Percentiles rank a stretch among this genome's conserved stretches.
Evolutionary conservation across 768 basidiomycete genomes (phyloP).

Genomic region (Mycena venus): DNA sequence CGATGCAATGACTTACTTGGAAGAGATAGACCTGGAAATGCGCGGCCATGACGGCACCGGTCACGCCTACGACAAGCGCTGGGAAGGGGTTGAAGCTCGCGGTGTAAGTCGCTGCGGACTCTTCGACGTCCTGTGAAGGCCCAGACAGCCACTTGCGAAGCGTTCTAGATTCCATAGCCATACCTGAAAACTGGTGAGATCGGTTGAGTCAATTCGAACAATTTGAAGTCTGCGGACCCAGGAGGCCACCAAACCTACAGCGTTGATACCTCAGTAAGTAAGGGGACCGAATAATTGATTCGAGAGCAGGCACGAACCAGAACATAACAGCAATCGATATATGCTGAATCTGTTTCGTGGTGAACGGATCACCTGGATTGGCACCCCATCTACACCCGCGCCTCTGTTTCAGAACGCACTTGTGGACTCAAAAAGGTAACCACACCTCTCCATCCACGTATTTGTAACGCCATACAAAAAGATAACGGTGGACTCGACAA

Average conservation of each 20-base stretch:
- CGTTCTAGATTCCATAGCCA: constrained; percentile 86
- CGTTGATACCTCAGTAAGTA: too few relatives aligned
- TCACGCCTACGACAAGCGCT: constrained; percentile 93
- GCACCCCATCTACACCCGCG: constrained; percentile 78
- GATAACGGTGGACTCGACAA: constrained; percentile 84
- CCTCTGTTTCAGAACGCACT: not conserved
- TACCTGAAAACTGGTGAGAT: constrained; percentile 44
- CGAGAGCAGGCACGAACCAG: constrained; percentile 47
- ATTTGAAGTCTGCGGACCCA: constrained; percentile 57
- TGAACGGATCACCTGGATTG: constrained; percentile 82
- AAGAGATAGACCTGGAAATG: constrained; percentile 93
- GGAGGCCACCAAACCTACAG: constrained; percentile 84
- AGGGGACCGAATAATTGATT: too few relatives aligned
- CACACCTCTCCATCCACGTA: constrained; percentile 93
- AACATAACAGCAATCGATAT: constrained; percentile 97
- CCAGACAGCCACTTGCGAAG: constrained; percentile 82
- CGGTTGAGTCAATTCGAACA: not conserved
- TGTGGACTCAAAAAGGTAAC: too few relatives aligned
- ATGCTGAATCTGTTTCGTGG: constrained; percentile 94
- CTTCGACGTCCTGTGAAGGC: constrained; percentile 61
- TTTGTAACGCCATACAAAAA: constrained; percentile 92
- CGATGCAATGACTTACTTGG: constrained; percentile 60
- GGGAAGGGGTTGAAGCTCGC: constrained; percentile 93
- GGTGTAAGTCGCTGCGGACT: constrained; percentile 81
- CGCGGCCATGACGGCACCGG: constrained; percentile 93